Evolutionary conservation across 1,284 basidiomycete species (phyloP).

Genomic region (Trichosporon coremiiforme): DNA sequence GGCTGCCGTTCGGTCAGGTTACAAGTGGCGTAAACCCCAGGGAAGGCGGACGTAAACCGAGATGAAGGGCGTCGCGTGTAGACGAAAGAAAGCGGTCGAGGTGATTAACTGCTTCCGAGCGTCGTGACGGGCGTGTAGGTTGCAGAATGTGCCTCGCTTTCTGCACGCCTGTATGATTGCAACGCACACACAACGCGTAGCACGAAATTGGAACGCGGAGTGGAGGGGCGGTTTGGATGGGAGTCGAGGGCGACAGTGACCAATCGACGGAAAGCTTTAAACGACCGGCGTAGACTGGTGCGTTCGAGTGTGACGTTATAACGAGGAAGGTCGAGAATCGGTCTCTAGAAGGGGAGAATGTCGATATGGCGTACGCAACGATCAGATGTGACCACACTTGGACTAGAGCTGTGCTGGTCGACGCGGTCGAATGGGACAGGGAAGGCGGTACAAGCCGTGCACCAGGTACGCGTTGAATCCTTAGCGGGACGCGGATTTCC

Average conservation of each 20-base stretch:
- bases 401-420: background rate
- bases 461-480: slow-evolving; percentile 10
- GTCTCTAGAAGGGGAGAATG: background rate
- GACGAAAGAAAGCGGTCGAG: background rate
- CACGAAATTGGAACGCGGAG: background rate
- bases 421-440: slow-evolving; percentile 1
- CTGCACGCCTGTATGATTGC: background rate
- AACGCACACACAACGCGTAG: background rate
- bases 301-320: background rate
- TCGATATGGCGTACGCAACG: background rate
- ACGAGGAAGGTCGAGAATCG: background rate
- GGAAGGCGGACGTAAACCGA: slow-evolving; percentile 10
- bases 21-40: background rate
- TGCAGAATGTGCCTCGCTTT: background rate
- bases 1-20: slow-evolving; percentile 3
- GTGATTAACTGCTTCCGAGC: background rate
- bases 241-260: background rate
- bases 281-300: background rate
- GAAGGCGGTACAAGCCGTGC: slow-evolving; percentile 13
- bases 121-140: background rate
- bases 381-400: background rate
- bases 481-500: slow-evolving; percentile 2
- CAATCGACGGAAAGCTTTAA: background rate
- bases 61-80: slow-evolving; percentile 14
- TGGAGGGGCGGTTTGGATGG: background rate